phyloP scores from a whole-genome alignment of 2,329 filamentous ascomycete species.

The Diaporthe australafricana region DNA sequence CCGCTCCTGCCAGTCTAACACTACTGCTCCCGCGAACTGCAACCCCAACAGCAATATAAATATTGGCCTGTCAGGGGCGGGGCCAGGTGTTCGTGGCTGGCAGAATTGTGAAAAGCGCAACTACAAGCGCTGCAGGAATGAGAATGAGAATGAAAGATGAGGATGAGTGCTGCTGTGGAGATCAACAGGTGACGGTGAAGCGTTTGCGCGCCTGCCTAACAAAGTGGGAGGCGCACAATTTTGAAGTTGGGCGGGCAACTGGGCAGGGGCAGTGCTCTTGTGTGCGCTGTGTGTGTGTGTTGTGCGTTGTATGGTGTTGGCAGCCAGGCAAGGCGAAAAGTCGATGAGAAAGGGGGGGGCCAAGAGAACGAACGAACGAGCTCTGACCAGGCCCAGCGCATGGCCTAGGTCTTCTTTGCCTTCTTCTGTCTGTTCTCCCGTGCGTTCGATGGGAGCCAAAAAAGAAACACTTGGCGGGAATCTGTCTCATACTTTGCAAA shows the following conservation, averaged over 20 bases:
- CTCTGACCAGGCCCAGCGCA: slow-evolving; percentile 23
- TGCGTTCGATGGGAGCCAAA: slow-evolving; percentile 3
- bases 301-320: neutral
- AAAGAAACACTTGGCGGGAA: slow-evolving; percentile 26
- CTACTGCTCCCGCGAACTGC: slow-evolving; percentile 7
- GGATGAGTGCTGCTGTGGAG: neutral
- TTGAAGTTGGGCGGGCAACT: slow-evolving; percentile 14
- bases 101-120: neutral
- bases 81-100: neutral
- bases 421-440: slow-evolving; percentile 5
- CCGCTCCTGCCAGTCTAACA: neutral
- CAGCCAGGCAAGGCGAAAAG: neutral
- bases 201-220: slow-evolving; percentile 14
- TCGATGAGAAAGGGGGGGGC: slow-evolving; percentile 9
- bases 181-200: slow-evolving; percentile 2
- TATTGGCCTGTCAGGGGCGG: neutral
- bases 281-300: neutral
- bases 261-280: too few species aligned
- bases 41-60: neutral
- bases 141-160: too few species aligned
- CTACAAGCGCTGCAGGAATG: slow-evolving; percentile 3
- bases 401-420: slow-evolving; percentile 5
- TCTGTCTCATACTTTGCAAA: slow-evolving; percentile 11
- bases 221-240: slow-evolving; percentile 16
- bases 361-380: slow-evolving; percentile 13